A percentile compares a stretch with the other conserved stretches of the same genome.
These are phyloP conservation scores for Russula abietina DNA, from an alignment of 768 basidiomycete species.

Conservation along the genomic window DNA sequence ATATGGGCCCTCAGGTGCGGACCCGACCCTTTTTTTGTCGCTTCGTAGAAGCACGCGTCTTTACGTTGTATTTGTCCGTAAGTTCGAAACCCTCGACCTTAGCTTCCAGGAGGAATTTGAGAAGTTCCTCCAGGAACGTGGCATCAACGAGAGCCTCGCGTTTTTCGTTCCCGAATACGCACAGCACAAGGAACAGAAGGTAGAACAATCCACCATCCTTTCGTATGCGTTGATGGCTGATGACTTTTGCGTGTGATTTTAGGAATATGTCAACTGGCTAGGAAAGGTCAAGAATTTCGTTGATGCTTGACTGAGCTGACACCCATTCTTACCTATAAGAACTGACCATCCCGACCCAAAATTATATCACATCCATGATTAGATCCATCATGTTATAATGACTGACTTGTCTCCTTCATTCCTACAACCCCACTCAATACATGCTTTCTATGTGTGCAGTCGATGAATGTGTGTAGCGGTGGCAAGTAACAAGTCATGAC, in stretches of 20 bases:
- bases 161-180: conserved; percentile 85
- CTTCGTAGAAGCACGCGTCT: neutral
- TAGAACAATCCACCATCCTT: conserved; percentile 32
- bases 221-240: conserved; percentile 4
- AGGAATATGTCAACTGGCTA: conserved; percentile 95
- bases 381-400: conserved; percentile 15
- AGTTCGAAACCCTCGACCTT: conserved; percentile 89
- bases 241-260: conserved; percentile 7
- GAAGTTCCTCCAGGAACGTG: conserved; percentile 82
- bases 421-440: conserved; percentile 12
- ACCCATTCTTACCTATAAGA: neutral
- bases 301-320: conserved; percentile 46
- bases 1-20: conserved; percentile 82
- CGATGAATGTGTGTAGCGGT: neutral
- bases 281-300: conserved; percentile 76
- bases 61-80: neutral
- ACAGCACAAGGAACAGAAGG: conserved; percentile 90
- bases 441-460: neutral
- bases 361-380: conserved; percentile 3
- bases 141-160: conserved; percentile 76
- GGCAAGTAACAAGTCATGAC: no score
- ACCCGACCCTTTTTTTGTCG: conserved; percentile 6
- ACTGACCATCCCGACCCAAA: neutral
- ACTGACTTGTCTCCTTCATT: neutral
- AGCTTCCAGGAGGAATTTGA: conserved; percentile 89